phyloP scores from a whole-genome alignment of 1,284 basidiomycete species.

The Malassezia nana region DNA sequence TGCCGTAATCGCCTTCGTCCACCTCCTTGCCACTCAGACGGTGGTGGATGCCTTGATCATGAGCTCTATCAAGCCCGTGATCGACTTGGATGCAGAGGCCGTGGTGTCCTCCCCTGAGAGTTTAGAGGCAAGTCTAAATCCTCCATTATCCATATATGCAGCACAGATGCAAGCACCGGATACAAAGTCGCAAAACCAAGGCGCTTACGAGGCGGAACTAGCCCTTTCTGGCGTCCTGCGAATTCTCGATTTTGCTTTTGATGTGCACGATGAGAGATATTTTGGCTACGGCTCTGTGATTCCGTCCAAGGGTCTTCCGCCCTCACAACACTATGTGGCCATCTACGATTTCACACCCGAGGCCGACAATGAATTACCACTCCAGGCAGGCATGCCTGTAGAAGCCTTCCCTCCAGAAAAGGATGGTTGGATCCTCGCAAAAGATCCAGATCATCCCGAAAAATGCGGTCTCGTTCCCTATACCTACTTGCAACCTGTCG shows the following conservation, averaged over 20 bases:
- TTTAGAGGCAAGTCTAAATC: not conserved
- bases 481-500: conserved; percentile 12
- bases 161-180: not conserved
- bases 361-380: conserved; percentile 16
- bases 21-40: not conserved
- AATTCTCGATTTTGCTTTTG: conserved; percentile 15
- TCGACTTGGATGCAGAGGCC: not conserved
- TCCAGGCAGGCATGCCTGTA: conserved; percentile 8
- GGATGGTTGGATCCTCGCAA: conserved; percentile 14
- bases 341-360: conserved; percentile 16
- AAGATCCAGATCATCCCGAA: not conserved
- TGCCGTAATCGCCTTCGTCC: not conserved
- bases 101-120: not conserved
- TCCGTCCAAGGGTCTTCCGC: not conserved
- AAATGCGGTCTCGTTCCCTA: conserved; percentile 12
- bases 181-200: too few species aligned
- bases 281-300: conserved; percentile 8
- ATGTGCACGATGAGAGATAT: conserved; percentile 1
- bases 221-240: not conserved
- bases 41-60: not conserved
- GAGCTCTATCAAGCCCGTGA: not conserved
- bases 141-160: not conserved
- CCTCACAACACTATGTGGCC: not conserved
- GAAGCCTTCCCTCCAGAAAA: not conserved
- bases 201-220: not conserved